phyloP scores from a whole-genome alignment of 2,329 filamentous ascomycete genomes.

The Apiospora phragmitis region DNA sequence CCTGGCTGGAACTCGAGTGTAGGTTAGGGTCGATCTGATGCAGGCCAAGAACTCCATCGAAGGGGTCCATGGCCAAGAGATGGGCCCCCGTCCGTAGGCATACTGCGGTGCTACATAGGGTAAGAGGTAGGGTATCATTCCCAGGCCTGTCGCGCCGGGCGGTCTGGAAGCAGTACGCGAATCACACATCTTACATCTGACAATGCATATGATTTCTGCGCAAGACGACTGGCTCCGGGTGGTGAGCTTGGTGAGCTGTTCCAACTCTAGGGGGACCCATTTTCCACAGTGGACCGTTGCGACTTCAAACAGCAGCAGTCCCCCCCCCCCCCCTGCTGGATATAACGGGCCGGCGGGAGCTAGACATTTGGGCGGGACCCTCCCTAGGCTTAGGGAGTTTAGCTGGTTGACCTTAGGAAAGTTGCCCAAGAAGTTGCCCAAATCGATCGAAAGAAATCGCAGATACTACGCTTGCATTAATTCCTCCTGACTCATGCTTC shows the following conservation, averaged over 20 bases:
- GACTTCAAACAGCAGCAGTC: not conserved
- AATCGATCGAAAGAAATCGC: not conserved
- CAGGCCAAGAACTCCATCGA: slow-evolving; percentile 2
- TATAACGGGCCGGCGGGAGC: slow-evolving; percentile 5
- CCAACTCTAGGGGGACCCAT: not conserved
- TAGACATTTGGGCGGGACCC: not conserved
- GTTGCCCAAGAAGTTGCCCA: not conserved
- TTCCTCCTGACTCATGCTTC: not conserved
- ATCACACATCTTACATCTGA: slow-evolving; percentile 1
- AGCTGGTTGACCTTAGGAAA: not conserved
- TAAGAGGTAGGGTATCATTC: not conserved
- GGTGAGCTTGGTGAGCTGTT: not conserved
- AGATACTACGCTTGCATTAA: not conserved
- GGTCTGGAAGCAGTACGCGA: not conserved
- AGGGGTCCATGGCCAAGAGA: slow-evolving; percentile 4
- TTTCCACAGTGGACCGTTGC: not conserved
- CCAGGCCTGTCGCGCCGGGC: not conserved
- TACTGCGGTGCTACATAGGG: not conserved
- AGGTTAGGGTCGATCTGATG: not conserved
- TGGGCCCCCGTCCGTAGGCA: not conserved
- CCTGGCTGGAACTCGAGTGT: not conserved
- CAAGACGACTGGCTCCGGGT: not conserved
- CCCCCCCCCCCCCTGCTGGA: not conserved
- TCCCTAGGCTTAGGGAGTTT: not conserved
- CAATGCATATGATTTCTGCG: not conserved